These are phyloP conservation scores for Botrytis pseudocinerea DNA, from an alignment of 2,329 filamentous ascomycete genomes.

Conservation along the genomic window DNA sequence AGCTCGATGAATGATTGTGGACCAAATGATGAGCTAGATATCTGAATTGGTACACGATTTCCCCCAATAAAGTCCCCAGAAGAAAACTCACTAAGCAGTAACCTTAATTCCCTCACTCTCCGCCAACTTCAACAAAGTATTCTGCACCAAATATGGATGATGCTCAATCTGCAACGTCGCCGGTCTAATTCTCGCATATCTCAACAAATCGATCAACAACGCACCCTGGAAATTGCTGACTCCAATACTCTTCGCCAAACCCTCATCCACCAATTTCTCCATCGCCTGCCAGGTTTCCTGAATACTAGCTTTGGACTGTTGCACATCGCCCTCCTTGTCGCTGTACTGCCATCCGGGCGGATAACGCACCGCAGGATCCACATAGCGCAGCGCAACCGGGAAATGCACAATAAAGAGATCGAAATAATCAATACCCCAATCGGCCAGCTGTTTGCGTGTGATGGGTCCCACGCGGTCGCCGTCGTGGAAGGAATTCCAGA, in stretches of 20 bases:
- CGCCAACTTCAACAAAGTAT: conserved; percentile 67
- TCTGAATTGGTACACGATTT: not conserved
- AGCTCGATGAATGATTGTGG: conserved; percentile 78
- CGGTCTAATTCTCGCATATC: conserved; percentile 72
- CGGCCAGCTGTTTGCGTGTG: conserved; percentile 71
- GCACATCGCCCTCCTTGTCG: conserved; percentile 57
- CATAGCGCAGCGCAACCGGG: conserved; percentile 81
- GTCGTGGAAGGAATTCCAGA: conserved; percentile 92
- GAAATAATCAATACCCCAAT: conserved; percentile 87
- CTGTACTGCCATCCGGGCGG: conserved; percentile 76
- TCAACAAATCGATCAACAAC: conserved; percentile 75
- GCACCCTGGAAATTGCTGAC: conserved; percentile 81
- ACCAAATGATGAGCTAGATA: conserved; percentile 67
- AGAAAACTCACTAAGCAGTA: conserved; percentile 62
- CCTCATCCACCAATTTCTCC: conserved; percentile 70
- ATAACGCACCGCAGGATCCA: conserved; percentile 76
- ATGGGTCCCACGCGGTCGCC: conserved; percentile 74
- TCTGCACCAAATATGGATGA: conserved; percentile 84
- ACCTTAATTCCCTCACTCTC: conserved; percentile 69
- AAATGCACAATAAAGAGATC: conserved; percentile 90
- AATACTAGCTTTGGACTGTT: conserved; percentile 67
- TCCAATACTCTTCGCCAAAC: conserved; percentile 72
- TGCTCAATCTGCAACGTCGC: conserved; percentile 86
- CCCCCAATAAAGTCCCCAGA: not conserved
- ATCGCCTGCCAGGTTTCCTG: conserved; percentile 82